Evolutionary conservation across 2,329 filamentous ascomycete genomes (phyloP).

Genomic region (Claviceps maximensis): DNA sequence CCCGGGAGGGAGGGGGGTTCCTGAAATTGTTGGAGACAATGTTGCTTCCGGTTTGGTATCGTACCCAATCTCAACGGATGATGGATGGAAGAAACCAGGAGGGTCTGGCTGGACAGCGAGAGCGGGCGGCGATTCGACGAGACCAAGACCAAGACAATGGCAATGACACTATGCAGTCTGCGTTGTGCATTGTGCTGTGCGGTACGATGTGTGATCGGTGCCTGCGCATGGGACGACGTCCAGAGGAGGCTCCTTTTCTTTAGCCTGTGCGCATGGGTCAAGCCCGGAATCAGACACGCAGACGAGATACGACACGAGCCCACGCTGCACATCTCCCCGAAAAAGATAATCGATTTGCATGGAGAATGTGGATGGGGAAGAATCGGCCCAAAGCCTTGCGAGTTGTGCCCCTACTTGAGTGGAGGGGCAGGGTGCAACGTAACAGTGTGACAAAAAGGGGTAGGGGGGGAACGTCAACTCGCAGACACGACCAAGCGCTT

Average conservation of each 20-base stretch:
- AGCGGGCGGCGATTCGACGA: neutral
- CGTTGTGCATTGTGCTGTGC: no score
- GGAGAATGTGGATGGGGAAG: neutral
- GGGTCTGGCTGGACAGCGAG: neutral
- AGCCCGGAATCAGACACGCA: neutral
- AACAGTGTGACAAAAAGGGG: neutral
- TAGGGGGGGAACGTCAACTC: neutral
- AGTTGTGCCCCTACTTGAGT: neutral
- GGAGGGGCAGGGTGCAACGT: neutral
- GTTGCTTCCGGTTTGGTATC: neutral
- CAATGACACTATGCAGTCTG: no score
- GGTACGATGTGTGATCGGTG: neutral
- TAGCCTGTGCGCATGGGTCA: neutral
- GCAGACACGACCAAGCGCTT: neutral
- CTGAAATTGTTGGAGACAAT: neutral
- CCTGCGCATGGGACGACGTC: neutral
- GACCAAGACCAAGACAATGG: neutral
- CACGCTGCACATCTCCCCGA: neutral
- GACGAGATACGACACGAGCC: neutral
- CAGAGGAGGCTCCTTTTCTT: neutral
- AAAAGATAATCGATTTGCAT: neutral
- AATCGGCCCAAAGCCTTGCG: neutral
- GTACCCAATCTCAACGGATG: neutral
- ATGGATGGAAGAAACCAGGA: neutral
- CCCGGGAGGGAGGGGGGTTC: no score